These are phyloP conservation scores for Abelmoschus esculentus DNA, from an alignment of 345 rosid genomes.

Conservation along the genomic window DNA sequence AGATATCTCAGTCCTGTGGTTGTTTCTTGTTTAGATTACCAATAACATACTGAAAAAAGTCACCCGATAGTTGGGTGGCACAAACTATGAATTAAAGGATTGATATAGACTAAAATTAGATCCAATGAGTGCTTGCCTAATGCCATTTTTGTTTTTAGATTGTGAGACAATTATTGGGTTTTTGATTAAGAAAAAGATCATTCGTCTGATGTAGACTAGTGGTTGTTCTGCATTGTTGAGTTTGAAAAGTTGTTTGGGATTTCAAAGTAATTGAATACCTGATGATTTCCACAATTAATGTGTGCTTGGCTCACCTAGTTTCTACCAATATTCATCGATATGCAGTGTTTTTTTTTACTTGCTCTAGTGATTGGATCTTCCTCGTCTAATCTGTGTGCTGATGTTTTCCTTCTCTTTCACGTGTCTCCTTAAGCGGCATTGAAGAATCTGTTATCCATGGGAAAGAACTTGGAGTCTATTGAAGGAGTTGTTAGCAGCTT, in stretches of 20 bases:
- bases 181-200: neutral
- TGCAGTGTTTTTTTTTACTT: neutral
- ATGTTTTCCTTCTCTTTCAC: neutral
- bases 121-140: neutral
- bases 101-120: neutral
- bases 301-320: neutral
- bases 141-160: neutral
- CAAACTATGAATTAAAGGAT: neutral
- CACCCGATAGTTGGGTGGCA: neutral
- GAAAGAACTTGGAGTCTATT: slow-evolving; percentile 30
- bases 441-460: slow-evolving; percentile 46
- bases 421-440: slow-evolving; percentile 39
- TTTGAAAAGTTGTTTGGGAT: neutral
- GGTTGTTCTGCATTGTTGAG: neutral
- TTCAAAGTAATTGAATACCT: neutral
- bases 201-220: neutral
- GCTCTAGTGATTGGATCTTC: neutral
- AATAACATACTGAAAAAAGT: neutral
- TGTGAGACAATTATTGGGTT: neutral
- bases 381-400: neutral
- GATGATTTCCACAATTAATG: neutral
- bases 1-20: slow-evolving; percentile 2
- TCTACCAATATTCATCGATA: neutral
- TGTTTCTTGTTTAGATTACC: neutral
- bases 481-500: slow-evolving; percentile 58